Base-by-base conservation (phyloP, 768 basidiomycete genomes). In the Neoboletus brunneissimus region DNA sequence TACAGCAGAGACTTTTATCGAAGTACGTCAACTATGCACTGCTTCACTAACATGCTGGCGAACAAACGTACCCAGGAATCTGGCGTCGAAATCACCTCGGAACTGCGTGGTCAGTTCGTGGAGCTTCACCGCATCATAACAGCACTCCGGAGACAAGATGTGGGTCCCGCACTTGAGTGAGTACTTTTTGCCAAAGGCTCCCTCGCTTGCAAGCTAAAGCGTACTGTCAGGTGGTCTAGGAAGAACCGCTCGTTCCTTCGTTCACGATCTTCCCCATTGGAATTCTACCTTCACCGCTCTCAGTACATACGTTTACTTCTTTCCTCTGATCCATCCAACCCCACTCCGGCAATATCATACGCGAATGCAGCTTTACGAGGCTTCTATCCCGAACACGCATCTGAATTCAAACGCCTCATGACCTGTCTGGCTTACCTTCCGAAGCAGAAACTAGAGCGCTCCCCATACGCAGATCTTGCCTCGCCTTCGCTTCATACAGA, bases 271-370 rank as follows among this genome's bases (percentile, higher is more conserved):
- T 96, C 94, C 1, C 81, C 91, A 0, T 81, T 99, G 12, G 91
- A 94, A 63, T 99, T 96, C 68, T 77, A 88, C 66, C 81, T 98
- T 27, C 92, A 98, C 64, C 89, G 92, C 27, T 94, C 92, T 11
- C 88, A 94, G 69, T 98, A 91, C 69, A 81, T 97, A 52, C 85
- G 86, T 4, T 76, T 96, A 11, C 79, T 95, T 20, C 77, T 89
- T 47, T 76, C 82, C 31, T 79, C 82, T 11, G 77, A 83, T 58
- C 81, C 86, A 7, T 79, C 83, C 27, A 74, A 87, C 63, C 77
- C 80, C 32, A 56, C 75, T 4, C 75, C 77, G 13, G 91, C 92
- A 2, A 77, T 97, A 42, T 71, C 77, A 1, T 98, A 98, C 72
- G 91, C 91, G 22, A 85, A 83, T 34, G 70, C 76, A 4, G 76